Base-by-base conservation (phyloP, 2,329 filamentous ascomycete genomes). In the Penicillium corylophilum region DNA sequence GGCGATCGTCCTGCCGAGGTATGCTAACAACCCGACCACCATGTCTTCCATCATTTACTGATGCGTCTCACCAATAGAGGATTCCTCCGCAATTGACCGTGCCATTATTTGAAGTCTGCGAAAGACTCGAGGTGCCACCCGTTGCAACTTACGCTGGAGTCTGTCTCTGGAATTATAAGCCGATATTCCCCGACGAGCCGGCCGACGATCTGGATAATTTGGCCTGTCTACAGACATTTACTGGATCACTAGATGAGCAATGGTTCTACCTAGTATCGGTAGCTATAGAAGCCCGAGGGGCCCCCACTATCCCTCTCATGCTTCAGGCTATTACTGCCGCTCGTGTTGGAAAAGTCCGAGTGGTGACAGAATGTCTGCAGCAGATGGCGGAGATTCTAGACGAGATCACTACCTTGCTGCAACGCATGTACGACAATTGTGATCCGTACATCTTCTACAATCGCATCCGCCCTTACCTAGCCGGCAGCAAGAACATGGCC, bases 201-300 rank as follows among this genome's bases (percentile, higher is more conserved):
- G 84, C 94, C 51, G 90, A 95, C 66, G 84, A 85, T 57, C 80
- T 97, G 41, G 87, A 94, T 66, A 97, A 99, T 64, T 81, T 99
- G 50, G 86, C 90, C 36, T 94, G 90, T 2, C 79, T 97, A 54
- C 84, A 86, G 64, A 96, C 94, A 15, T 95, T 96, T 67, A 97
- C 94, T 15, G 94, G 94, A 45, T 92, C 91, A 7, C 79, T 95
- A 49, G 94, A 99, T 68, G 94, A 99, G 75, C 96, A 94, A 56
- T 99, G 94, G 94, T 99, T 99, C 70, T 99, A 97, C 70, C 80
- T 99, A 12, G 85, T 97, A 46, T 96, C 91, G 0, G 89, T 96
- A 3, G 94, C 93, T 56, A 96, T 99, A 58, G 94, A 99, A 74
- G 91, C 92, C 48, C 87, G 90, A 50, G 93, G 90, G 23, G 94